Evolutionary conservation across 305 asterid species (phyloP).

Genomic region (Plantago coronopus): DNA sequence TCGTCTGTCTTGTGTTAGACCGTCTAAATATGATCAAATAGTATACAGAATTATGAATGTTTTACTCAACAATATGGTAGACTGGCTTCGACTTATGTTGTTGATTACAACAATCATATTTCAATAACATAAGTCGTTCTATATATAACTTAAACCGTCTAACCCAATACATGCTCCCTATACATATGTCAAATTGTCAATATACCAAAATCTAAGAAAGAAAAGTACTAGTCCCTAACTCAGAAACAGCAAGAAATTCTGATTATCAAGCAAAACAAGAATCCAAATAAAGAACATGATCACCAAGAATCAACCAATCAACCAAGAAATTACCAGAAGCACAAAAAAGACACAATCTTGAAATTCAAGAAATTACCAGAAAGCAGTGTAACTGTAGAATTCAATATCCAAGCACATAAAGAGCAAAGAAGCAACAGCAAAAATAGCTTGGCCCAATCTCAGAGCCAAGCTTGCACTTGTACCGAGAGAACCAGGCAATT

Average conservation of each 20-base stretch:
- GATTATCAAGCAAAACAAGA: not conserved
- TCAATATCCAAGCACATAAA: conserved; percentile 88
- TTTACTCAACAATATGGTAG: too few relatives aligned
- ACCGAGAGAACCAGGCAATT: conserved; percentile 81
- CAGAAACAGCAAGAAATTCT: conserved; percentile 1
- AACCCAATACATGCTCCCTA: too few relatives aligned
- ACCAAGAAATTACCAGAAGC: not conserved
- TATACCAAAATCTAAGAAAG: too few relatives aligned
- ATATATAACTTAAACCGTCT: too few relatives aligned
- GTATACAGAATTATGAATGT: too few relatives aligned
- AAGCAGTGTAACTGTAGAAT: conserved; percentile 88
- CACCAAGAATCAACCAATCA: not conserved
- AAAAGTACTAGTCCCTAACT: not conserved
- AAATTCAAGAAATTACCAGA: conserved; percentile 51
- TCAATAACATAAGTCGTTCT: too few relatives aligned
- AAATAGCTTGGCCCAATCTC: conserved; percentile 76
- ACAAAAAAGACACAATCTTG: not conserved
- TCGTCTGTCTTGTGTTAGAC: too few relatives aligned
- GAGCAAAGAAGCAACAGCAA: conserved; percentile 80
- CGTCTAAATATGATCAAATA: too few relatives aligned
- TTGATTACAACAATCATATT: too few relatives aligned
- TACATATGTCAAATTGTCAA: too few relatives aligned
- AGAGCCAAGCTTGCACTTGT: conserved; percentile 86
- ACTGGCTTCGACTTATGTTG: too few relatives aligned
- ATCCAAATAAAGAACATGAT: not conserved